Conservation (phyloP, 345 rosid species). For the Toxicodendron radicans region DNA sequence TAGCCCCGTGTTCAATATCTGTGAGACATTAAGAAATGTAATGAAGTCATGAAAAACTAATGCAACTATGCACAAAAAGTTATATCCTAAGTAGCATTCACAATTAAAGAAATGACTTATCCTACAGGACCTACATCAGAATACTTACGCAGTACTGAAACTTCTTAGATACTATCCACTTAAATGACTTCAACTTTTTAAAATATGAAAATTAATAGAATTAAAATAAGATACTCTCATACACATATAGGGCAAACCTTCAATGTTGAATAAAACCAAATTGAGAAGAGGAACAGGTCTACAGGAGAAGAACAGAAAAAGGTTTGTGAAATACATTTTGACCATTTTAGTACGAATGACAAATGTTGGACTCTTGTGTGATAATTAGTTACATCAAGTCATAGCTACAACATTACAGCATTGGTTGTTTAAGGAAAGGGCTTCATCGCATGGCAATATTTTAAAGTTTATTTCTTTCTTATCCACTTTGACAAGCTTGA, state of each 20-base stretch:
- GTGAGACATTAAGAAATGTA: not conserved
- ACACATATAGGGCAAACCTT: not conserved
- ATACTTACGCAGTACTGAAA: not conserved
- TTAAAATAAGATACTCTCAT: not conserved
- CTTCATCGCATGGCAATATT: not conserved
- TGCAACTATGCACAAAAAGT: not conserved
- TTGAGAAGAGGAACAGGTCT: not conserved
- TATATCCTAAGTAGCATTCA: not conserved
- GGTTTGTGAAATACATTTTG: not conserved
- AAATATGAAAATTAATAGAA: not conserved
- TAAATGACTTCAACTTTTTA: not conserved
- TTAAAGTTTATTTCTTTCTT: constrained; percentile 7
- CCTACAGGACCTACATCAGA: not conserved
- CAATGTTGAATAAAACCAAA: constrained; percentile 6
- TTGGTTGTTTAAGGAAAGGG: not conserved
- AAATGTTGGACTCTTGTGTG: not conserved
- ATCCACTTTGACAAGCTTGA: not conserved
- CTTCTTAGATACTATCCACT: not conserved
- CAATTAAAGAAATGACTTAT: not conserved
- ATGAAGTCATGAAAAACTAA: not conserved
- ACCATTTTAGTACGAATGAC: not conserved
- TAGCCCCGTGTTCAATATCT: constrained; percentile 2
- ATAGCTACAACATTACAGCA: not conserved
- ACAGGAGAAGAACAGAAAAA: not conserved
- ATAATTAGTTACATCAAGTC: not conserved